Evolutionary conservation across 108 stramenopile species (phyloP).

Genomic region (Epipyxis sp.): DNA sequence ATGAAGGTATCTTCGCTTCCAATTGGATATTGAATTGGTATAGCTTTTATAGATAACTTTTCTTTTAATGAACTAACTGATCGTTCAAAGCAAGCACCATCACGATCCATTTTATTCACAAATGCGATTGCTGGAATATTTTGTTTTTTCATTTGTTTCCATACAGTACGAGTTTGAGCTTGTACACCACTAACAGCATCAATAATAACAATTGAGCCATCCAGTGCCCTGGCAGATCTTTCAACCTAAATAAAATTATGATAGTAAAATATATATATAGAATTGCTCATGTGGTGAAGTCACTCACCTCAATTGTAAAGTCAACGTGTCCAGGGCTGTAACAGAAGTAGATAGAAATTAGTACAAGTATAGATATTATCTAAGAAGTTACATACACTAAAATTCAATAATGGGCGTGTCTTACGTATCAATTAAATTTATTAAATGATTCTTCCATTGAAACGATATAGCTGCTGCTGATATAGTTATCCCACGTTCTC

Average conservation of each 20-base stretch:
- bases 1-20: neutral
- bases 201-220: conserved; percentile 8
- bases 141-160: neutral
- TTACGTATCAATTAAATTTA: conserved; percentile 30
- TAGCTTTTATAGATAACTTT: neutral
- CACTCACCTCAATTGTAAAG: conserved; percentile 28
- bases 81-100: neutral
- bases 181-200: conserved; percentile 23
- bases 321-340: conserved; percentile 27
- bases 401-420: too few relatives aligned
- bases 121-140: neutral
- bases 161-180: conserved; percentile 13
- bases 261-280: too few relatives aligned
- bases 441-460: conserved; percentile 14
- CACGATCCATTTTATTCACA: conserved; percentile 31
- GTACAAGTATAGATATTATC: too few relatives aligned
- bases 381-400: too few relatives aligned
- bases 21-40: conserved; percentile 1
- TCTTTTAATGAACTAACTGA: neutral
- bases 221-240: neutral
- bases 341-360: too few relatives aligned
- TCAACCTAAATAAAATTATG: too few relatives aligned
- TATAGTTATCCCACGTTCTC: conserved; percentile 50
- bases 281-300: too few relatives aligned
- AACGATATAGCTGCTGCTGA: conserved; percentile 22